Conservation (phyloP, 2,329 filamentous ascomycete genomes). For the Ciborinia camelliae region DNA sequence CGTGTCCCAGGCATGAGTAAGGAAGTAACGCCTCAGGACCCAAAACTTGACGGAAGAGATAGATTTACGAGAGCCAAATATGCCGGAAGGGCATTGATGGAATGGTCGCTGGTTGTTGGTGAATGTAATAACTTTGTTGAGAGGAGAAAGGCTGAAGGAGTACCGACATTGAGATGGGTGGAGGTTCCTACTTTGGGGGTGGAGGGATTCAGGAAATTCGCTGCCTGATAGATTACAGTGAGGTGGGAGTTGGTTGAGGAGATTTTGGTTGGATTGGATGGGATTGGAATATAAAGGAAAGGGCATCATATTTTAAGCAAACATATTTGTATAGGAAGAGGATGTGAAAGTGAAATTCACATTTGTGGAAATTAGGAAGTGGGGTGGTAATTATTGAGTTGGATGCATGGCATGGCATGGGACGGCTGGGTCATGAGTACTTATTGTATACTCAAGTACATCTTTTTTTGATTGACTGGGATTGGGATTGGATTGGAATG, state of each 20-base stretch:
- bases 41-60: conserved; percentile 25
- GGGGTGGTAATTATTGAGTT: neutral
- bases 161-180: conserved; percentile 61
- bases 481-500: neutral
- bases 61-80: conserved; percentile 51
- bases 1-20: conserved; percentile 30
- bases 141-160: conserved; percentile 68
- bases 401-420: neutral
- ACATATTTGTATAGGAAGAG: neutral
- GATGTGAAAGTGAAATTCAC: neutral
- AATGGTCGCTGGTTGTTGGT: conserved; percentile 71
- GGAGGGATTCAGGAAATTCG: conserved; percentile 53
- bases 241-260: neutral
- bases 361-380: neutral
- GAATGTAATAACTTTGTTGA: conserved; percentile 83
- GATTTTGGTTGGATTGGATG: neutral
- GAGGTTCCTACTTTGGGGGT: conserved; percentile 65
- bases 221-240: conserved; percentile 1
- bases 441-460: neutral
- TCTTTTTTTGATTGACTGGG: neutral
- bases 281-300: neutral
- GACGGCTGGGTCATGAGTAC: conserved; percentile 1
- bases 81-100: conserved; percentile 69
- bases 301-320: neutral
- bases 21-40: conserved; percentile 32